A percentile compares a stretch with the other conserved stretches of the same genome.
These are phyloP conservation scores for Hypoxylon lenormandii DNA, from an alignment of 495 filamentous ascomycete genomes.

Conservation along the genomic window DNA sequence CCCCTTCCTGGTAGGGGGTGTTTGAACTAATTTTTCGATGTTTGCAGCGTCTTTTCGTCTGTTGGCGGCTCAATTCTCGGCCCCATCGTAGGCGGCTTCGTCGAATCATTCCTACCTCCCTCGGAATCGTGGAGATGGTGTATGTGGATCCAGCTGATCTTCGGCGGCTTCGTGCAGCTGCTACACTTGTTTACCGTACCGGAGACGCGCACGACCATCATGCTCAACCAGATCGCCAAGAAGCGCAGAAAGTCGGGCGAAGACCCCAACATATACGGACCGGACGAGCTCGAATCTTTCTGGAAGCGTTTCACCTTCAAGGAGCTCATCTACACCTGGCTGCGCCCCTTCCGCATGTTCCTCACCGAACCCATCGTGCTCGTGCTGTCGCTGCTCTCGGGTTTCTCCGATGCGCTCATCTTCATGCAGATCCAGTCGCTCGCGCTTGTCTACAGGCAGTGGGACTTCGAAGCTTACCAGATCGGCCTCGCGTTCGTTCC, in stretches of 20 bases:
- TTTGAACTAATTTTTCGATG: background rate
- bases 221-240: constrained; percentile 75
- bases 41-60: constrained; percentile 74
- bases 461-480: constrained; percentile 67
- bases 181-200: constrained; percentile 75
- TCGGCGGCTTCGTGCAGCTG: constrained; percentile 73
- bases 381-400: constrained; percentile 75
- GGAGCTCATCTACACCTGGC: constrained; percentile 71
- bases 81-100: constrained; percentile 82
- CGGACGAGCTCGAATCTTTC: constrained; percentile 68
- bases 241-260: constrained; percentile 68
- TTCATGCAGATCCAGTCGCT: constrained; percentile 82
- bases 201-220: constrained; percentile 75
- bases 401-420: constrained; percentile 83
- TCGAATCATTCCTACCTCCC: constrained; percentile 66
- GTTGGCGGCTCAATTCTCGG: constrained; percentile 81
- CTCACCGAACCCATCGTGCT: constrained; percentile 80
- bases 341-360: constrained; percentile 82
- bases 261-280: constrained; percentile 70
- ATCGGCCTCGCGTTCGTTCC: constrained; percentile 73
- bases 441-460: constrained; percentile 72
- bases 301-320: constrained; percentile 64
- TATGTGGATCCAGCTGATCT: constrained; percentile 84
- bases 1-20: background rate
- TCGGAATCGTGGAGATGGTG: constrained; percentile 76